Conservation (phyloP, 495 filamentous ascomycete species). For the Lichina pygmaea region DNA sequence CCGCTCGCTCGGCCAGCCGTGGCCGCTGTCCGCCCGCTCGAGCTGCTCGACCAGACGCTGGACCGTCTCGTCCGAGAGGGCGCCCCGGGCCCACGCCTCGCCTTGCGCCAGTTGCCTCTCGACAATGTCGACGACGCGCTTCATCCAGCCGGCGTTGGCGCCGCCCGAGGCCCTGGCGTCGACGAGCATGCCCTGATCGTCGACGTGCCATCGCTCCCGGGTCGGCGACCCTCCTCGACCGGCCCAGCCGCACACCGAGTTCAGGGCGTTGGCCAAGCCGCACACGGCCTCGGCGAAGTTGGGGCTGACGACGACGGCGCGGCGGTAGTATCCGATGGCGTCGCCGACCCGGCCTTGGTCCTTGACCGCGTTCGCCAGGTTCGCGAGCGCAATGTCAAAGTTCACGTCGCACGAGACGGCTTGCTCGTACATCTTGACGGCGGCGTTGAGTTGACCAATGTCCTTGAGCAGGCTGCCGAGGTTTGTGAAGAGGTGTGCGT, state of each 20-base stretch:
- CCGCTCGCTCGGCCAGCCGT: conserved; percentile 13
- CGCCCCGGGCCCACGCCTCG: conserved; percentile 59
- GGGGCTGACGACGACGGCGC: conserved; percentile 72
- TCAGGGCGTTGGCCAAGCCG: conserved; percentile 82
- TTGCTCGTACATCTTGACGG: conserved; percentile 93
- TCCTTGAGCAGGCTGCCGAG: conserved; percentile 89
- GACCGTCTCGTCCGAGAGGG: conserved; percentile 26
- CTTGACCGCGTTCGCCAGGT: conserved; percentile 94
- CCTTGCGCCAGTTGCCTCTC: conserved; percentile 75
- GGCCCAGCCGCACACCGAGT: conserved; percentile 89
- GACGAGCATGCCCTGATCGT: conserved; percentile 57
- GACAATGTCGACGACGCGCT: conserved; percentile 84
- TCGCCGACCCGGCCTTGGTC: conserved; percentile 82
- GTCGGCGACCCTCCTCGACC: conserved; percentile 65
- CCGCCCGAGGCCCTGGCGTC: conserved; percentile 35
- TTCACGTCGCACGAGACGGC: conserved; percentile 73
- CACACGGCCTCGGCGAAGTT: conserved; percentile 96
- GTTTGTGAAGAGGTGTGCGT: conserved; percentile 97
- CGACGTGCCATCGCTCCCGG: conserved; percentile 84
- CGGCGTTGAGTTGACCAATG: conserved; percentile 72
- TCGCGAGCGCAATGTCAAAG: conserved; percentile 93
- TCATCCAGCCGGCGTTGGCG: conserved; percentile 58
- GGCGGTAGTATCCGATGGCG: conserved; percentile 73
- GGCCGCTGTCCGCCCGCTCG: conserved; percentile 12
- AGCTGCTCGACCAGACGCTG: conserved; percentile 21